Conservation (phyloP, 495 filamentous ascomycete species). For the Penicillium desertorum region DNA sequence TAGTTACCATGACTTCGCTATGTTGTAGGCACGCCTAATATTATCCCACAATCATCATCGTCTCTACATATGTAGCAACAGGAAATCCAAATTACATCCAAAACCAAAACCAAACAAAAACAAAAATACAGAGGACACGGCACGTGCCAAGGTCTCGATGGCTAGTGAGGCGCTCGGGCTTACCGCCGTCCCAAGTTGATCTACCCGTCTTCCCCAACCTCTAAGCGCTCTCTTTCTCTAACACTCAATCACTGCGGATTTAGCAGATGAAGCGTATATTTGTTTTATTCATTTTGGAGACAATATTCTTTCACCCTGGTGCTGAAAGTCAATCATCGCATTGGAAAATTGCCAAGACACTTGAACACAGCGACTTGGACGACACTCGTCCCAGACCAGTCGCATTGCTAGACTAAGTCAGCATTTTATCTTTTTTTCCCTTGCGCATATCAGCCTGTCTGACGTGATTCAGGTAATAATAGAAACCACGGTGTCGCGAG, state of each 20-base stretch:
- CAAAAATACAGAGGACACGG: not conserved
- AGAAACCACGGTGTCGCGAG: constrained; percentile 66
- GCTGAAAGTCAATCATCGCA: not conserved
- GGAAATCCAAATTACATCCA: not conserved
- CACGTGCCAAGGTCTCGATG: constrained; percentile 11
- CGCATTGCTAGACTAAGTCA: constrained; percentile 19
- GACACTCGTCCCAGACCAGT: constrained; percentile 24
- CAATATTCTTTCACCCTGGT: not conserved
- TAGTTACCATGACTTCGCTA: not conserved
- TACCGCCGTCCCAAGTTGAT: constrained; percentile 20
- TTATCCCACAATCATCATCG: not conserved
- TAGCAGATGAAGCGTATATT: not conserved
- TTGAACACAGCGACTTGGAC: not conserved
- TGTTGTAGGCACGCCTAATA: not conserved
- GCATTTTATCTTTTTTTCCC: constrained; percentile 21
- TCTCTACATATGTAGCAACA: not conserved
- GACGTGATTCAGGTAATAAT: constrained; percentile 8
- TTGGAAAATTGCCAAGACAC: not conserved
- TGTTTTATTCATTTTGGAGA: not conserved
- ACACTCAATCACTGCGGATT: constrained; percentile 8
- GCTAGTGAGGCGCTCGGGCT: constrained; percentile 11
- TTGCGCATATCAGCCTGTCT: not conserved
- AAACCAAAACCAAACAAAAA: not conserved
- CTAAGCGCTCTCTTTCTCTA: constrained; percentile 26
- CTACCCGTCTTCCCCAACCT: constrained; percentile 16